These are phyloP conservation scores for Neltuma alba DNA, from an alignment of 306 rosid genomes.

Conservation along the genomic window DNA sequence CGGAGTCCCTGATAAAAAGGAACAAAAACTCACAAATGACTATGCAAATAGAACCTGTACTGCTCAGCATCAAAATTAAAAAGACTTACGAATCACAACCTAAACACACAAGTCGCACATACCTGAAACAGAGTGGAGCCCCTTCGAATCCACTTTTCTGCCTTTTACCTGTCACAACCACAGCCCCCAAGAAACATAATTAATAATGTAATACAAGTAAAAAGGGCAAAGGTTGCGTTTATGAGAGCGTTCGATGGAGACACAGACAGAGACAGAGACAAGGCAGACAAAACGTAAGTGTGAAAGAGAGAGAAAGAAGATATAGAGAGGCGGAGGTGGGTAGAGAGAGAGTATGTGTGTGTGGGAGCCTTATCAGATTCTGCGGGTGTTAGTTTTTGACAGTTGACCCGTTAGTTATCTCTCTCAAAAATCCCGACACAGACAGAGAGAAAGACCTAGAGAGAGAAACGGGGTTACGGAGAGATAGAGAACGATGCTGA, in stretches of 20 bases:
- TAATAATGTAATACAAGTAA: slow-evolving; percentile 40
- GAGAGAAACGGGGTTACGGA: slow-evolving; percentile 40
- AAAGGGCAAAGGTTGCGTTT: slow-evolving; percentile 42
- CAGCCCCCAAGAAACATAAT: slow-evolving; percentile 46
- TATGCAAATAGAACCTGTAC: slow-evolving; percentile 21
- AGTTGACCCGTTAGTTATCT: slow-evolving; percentile 75
- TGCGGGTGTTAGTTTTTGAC: slow-evolving; percentile 64
- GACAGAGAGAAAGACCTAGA: slow-evolving; percentile 48
- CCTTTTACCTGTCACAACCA: slow-evolving; percentile 78
- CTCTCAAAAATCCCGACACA: slow-evolving; percentile 66
- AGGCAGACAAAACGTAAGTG: slow-evolving; percentile 46
- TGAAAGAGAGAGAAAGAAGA: slow-evolving; percentile 31
- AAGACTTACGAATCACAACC: slow-evolving; percentile 18
- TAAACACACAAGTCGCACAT: slow-evolving; percentile 36
- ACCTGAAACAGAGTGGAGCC: slow-evolving; percentile 83
- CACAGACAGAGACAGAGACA: slow-evolving; percentile 62
- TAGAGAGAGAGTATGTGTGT: slow-evolving; percentile 53
- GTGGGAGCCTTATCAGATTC: slow-evolving; percentile 73
- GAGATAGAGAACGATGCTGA: slow-evolving; percentile 40
- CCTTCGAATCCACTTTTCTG: slow-evolving; percentile 76
- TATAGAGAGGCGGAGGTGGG: slow-evolving; percentile 31
- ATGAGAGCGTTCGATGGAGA: slow-evolving; percentile 48
- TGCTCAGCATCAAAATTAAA: slow-evolving; percentile 14
- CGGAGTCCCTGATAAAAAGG: slow-evolving; percentile 70
- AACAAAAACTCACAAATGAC: slow-evolving; percentile 30